phyloP scores from a whole-genome alignment of 331 rosid species.

The Acacia concinna region DNA sequence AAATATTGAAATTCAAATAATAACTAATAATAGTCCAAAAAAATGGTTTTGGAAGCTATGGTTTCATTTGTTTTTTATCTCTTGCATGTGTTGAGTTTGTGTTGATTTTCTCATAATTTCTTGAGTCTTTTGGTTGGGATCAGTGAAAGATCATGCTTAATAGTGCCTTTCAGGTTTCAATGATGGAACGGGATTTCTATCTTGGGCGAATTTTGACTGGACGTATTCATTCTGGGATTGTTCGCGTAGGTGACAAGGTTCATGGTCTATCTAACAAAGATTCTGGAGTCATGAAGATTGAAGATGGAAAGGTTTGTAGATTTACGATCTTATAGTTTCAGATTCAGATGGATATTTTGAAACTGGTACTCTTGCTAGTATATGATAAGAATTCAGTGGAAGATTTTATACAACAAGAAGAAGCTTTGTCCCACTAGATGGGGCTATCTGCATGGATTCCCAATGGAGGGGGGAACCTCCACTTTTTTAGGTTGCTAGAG shows the following conservation, averaged over 20 bases:
- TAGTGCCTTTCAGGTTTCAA: constrained; percentile 83
- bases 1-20: constrained; percentile 12
- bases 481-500: not conserved
- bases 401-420: not conserved
- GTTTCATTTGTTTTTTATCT: constrained; percentile 25
- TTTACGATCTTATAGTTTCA: constrained; percentile 11
- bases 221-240: constrained; percentile 70
- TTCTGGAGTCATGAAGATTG: constrained; percentile 74
- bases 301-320: constrained; percentile 88
- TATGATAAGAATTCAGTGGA: constrained; percentile 3
- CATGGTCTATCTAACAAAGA: constrained; percentile 80
- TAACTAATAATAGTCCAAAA: not conserved
- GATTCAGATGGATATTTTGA: constrained; percentile 14
- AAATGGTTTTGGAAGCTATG: constrained; percentile 2
- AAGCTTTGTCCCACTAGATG: not conserved
- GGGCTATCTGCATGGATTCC: not conserved
- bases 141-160: constrained; percentile 44
- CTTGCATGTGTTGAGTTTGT: not conserved
- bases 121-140: constrained; percentile 30
- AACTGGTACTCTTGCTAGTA: constrained; percentile 9
- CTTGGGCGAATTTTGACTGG: constrained; percentile 95
- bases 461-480: not conserved
- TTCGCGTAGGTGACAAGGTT: constrained; percentile 86
- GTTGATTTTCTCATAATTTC: not conserved
- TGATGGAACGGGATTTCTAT: constrained; percentile 94